Evolutionary conservation across 2,329 filamentous ascomycete species (phyloP), one percentile per base, ranked within the genome.

Genomic region (Colletotrichum zoysiae): DNA sequence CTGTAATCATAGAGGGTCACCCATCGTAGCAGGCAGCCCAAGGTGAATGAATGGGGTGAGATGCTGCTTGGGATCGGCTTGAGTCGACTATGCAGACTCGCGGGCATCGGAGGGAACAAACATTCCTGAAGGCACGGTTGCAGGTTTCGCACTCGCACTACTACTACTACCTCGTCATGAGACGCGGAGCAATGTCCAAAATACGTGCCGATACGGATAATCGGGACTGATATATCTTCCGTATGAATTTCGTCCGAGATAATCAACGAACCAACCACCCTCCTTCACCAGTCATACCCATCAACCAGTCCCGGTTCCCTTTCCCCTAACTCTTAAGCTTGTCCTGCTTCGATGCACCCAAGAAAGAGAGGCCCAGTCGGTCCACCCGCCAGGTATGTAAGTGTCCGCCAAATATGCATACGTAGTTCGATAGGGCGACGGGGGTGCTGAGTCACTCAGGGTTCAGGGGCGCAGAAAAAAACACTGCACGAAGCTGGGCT

Each of bases 91-190:
- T 61, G 42, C 26, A 50, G 50, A 48, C 16, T 46, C 38, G 53
- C 44, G 51, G 51, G 53, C 50, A 26, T 4, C 56, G 23, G 55
- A 48, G 35, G 23, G 33, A 46, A 46, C 26, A 42, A 46, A 30
- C 46, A 61, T 60, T 59, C 30, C 55, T 70, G 67, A 56, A 66
- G 44, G 42, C 55, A 35, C 55, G 38, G 26, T 30, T 62, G 65
- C 44, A 30, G 11, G 12, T 50, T 50, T 42, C 62, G 50, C 40
- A 60, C 58, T n/a, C 33, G 57, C 26, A 33, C 44, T 23, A 30
- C 30, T 30, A 5, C 30, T 30, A 3, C 30, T 30, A 38, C 35
- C 14, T 64, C 60, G 2, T 35, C 12, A 12, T 14, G 42, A 16
- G 38, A 14, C 56, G 23, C 44, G 42, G 23, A 50, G 51, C 44